Percentiles rank a stretch among this genome's conserved stretches.
Conservation (phyloP, 352 stramenopile species). For the Phytophthora ohioensis region DNA sequence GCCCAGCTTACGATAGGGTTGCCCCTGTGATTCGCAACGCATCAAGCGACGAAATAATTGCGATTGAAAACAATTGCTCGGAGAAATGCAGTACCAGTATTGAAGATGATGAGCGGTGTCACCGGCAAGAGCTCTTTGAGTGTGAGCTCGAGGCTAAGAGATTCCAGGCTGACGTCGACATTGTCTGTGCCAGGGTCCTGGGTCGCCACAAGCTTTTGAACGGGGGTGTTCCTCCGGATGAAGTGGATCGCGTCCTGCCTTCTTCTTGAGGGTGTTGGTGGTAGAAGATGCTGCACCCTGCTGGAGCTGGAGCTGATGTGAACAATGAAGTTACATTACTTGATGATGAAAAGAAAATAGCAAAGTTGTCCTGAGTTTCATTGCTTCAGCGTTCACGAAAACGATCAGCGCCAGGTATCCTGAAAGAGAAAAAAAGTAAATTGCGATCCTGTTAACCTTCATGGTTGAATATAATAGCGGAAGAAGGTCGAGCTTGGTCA, state of each 20-base stretch:
- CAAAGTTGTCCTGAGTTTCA: no score
- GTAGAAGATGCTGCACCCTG: no score
- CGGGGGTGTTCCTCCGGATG: not conserved
- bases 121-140: conserved; percentile 12
- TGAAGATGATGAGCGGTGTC: conserved; percentile 1
- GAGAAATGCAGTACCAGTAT: not conserved
- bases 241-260: conserved; percentile 7
- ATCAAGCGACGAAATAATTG: not conserved
- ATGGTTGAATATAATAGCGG: no score
- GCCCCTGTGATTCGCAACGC: not conserved
- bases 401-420: no score
- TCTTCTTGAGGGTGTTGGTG: not conserved
- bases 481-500: no score
- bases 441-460: no score
- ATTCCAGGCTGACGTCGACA: conserved; percentile 7
- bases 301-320: no score
- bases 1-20: not conserved
- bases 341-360: no score
- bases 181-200: conserved; percentile 1
- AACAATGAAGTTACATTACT: not conserved
- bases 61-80: not conserved
- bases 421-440: no score
- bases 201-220: conserved; percentile 10
- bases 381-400: no score
- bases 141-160: not conserved